phyloP scores from a whole-genome alignment of 2,329 filamentous ascomycete genomes.

The Xylaria sp. region DNA sequence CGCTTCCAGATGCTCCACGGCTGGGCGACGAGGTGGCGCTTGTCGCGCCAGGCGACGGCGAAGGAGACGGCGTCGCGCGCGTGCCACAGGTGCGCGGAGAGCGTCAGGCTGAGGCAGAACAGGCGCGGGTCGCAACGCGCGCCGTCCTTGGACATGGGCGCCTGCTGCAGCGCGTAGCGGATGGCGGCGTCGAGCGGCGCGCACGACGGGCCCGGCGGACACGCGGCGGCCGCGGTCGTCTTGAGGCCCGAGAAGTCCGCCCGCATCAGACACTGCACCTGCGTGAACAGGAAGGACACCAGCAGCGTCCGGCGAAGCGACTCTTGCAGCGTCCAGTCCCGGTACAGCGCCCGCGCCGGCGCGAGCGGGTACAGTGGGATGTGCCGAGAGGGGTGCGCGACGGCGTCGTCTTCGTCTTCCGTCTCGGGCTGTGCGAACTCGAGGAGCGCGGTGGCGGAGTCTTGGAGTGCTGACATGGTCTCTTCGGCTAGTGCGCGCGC shows the following conservation, averaged over 20 bases:
- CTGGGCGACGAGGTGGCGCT: conserved; percentile 18
- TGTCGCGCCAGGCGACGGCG: conserved; percentile 28
- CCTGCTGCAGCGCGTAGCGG: background rate
- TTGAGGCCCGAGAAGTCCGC: conserved; percentile 13
- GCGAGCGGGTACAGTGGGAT: conserved; percentile 26
- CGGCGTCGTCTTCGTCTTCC: background rate
- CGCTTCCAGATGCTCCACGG: conserved; percentile 15
- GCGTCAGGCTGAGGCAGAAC: conserved; percentile 24
- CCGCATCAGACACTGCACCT: conserved; percentile 20
- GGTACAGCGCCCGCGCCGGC: conserved; percentile 21
- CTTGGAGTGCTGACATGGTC: conserved; percentile 9
- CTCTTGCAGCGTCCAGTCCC: conserved; percentile 29
- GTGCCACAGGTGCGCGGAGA: conserved; percentile 32
- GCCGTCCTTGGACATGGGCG: background rate
- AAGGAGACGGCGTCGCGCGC: conserved; percentile 25
- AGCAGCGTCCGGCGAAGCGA: conserved; percentile 26
- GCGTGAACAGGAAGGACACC: conserved; percentile 20
- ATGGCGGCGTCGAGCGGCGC: background rate
- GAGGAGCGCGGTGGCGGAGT: conserved; percentile 17
- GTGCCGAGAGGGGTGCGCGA: background rate
- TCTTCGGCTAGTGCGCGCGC: conserved; percentile 18
- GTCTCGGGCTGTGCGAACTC: conserved; percentile 3
- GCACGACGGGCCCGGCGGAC: background rate
- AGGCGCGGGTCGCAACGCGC: conserved; percentile 4
- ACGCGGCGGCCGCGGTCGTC: background rate